Conservation (phyloP, 306 rosid species). For the Acmispon strigosus region DNA sequence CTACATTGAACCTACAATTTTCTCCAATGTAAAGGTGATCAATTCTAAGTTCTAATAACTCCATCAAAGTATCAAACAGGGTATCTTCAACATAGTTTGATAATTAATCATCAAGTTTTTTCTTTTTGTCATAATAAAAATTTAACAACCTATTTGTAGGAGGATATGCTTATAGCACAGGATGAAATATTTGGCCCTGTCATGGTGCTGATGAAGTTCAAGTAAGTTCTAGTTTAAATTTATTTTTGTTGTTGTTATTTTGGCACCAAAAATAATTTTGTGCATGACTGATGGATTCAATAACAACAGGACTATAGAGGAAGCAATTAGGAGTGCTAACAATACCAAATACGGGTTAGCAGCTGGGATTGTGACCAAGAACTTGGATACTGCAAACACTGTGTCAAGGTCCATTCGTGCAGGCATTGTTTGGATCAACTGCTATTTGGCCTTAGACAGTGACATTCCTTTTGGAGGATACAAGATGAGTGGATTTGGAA, state of each 20-base stretch:
- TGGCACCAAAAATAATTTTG: not conserved
- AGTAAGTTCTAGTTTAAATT: slow-evolving; percentile 31
- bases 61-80: not conserved
- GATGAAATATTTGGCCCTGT: slow-evolving; percentile 88
- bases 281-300: not conserved
- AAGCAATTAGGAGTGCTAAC: slow-evolving; percentile 63
- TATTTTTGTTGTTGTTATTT: not conserved
- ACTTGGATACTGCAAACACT: slow-evolving; percentile 59
- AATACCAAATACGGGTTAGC: slow-evolving; percentile 67
- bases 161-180: slow-evolving; percentile 56
- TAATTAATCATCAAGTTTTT: not conserved
- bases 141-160: slow-evolving; percentile 32
- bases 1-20: slow-evolving; percentile 71
- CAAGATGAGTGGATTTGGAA: slow-evolving; percentile 76
- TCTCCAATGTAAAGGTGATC: slow-evolving; percentile 56
- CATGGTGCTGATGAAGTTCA: slow-evolving; percentile 51
- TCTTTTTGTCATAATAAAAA: not conserved
- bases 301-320: slow-evolving; percentile 58
- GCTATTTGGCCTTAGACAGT: slow-evolving; percentile 39
- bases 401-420: slow-evolving; percentile 69
- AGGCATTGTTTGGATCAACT: slow-evolving; percentile 65
- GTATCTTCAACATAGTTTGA: not conserved
- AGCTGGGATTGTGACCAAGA: slow-evolving; percentile 70
- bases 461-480: slow-evolving; percentile 71
- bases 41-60: not conserved